phyloP scores from a whole-genome alignment of 306 rosid genomes.

The Dalbergia oliveri region DNA sequence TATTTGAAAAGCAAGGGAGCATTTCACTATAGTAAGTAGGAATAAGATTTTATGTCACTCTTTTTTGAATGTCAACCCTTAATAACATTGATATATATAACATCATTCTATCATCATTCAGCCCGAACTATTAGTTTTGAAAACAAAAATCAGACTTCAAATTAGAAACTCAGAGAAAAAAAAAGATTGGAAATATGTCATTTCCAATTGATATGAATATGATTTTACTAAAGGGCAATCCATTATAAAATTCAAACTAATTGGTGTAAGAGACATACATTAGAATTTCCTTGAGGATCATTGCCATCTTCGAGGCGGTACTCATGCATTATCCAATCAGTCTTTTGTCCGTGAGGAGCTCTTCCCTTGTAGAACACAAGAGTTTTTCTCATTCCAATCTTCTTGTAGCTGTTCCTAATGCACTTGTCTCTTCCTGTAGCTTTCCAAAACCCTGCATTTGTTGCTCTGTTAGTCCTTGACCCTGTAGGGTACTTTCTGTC shows the following conservation, averaged over 20 bases:
- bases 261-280: conserved; percentile 45
- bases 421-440: conserved; percentile 97
- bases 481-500: conserved; percentile 97
- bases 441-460: conserved; percentile 96
- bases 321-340: conserved; percentile 99
- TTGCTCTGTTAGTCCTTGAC: conserved; percentile 95
- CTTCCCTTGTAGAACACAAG: conserved; percentile 93
- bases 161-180: background rate
- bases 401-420: conserved; percentile 76
- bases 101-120: too few species aligned
- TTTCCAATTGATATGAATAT: background rate
- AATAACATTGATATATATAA: too few species aligned
- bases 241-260: background rate
- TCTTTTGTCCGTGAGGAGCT: conserved; percentile 97
- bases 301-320: conserved; percentile 86
- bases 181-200: background rate
- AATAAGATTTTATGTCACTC: too few species aligned
- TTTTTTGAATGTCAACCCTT: too few species aligned
- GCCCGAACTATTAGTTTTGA: background rate
- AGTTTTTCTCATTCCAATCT: conserved; percentile 96
- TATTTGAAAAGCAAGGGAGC: too few species aligned
- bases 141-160: background rate
- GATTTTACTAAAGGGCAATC: background rate
- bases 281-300: conserved; percentile 56
- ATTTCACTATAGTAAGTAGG: too few species aligned